Evolutionary conservation across 345 rosid genomes (phyloP).

Genomic region (Draba incana): DNA sequence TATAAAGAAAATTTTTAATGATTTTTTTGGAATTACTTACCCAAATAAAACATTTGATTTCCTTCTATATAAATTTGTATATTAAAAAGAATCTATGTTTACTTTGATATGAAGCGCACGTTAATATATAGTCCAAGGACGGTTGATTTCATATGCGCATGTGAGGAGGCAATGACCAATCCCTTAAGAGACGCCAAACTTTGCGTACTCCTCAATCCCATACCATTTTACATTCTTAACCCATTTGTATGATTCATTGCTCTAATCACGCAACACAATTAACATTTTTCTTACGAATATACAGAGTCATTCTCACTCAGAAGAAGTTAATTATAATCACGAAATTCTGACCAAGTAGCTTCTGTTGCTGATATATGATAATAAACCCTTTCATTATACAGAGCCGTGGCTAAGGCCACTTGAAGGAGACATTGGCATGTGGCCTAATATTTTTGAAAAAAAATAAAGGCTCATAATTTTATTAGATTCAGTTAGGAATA

Average conservation of each 20-base stretch:
- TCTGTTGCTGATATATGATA: background rate
- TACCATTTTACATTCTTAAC: background rate
- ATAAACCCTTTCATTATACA: too few relatives aligned
- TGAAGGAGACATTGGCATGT: too few relatives aligned
- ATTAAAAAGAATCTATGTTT: slow-evolving; percentile 5
- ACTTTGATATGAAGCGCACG: slow-evolving; percentile 55
- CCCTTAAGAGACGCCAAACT: slow-evolving; percentile 51
- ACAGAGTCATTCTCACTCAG: background rate
- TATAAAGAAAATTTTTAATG: background rate
- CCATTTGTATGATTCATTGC: slow-evolving; percentile 14
- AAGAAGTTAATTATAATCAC: background rate
- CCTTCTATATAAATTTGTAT: slow-evolving; percentile 3
- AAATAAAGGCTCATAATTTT: too few relatives aligned
- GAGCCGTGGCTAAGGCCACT: too few relatives aligned
- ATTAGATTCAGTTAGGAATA: too few relatives aligned
- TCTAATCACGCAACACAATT: slow-evolving; percentile 13
- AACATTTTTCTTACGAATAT: slow-evolving; percentile 13
- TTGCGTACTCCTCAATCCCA: slow-evolving; percentile 42
- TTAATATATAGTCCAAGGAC: slow-evolving; percentile 42
- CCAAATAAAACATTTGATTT: slow-evolving; percentile 27
- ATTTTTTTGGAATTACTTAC: too few relatives aligned
- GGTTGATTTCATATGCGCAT: slow-evolving; percentile 50
- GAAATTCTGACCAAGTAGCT: slow-evolving; percentile 19
- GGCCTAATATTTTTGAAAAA: too few relatives aligned
- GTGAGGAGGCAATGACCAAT: slow-evolving; percentile 53